Evolutionary conservation across 2,329 filamentous ascomycete genomes (phyloP).

Genomic region (Colletotrichum eleusines): DNA sequence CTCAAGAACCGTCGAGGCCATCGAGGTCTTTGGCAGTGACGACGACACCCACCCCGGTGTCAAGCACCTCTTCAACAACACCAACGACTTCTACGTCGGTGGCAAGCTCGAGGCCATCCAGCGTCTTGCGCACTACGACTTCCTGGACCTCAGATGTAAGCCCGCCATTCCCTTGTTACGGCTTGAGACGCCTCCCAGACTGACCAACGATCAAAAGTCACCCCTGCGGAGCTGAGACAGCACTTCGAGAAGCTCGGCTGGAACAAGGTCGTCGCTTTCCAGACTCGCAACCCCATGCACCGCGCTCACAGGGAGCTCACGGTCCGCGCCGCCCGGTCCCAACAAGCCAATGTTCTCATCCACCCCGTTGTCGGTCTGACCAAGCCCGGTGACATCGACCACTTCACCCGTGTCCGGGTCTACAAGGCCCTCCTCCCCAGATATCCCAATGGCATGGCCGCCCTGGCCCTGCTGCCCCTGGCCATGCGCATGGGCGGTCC

Average conservation of each 20-base stretch:
- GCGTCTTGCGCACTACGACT: conserved; percentile 98
- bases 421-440: conserved; percentile 97
- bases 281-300: conserved; percentile 99
- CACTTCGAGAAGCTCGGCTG: conserved; percentile 99
- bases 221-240: conserved; percentile 90
- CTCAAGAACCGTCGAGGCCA: conserved; percentile 83
- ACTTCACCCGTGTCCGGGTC: conserved; percentile 98
- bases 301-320: conserved; percentile 97
- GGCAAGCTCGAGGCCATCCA: conserved; percentile 97
- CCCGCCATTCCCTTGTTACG: background rate
- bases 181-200: conserved; percentile 3
- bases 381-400: conserved; percentile 99
- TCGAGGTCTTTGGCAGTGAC: conserved; percentile 92
- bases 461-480: conserved; percentile 91
- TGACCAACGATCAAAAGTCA: conserved; percentile 67
- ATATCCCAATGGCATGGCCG: conserved; percentile 99
- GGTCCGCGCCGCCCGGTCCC: conserved; percentile 92
- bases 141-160: conserved; percentile 93
- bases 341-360: conserved; percentile 98
- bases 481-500: conserved; percentile 99
- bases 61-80: conserved; percentile 85
- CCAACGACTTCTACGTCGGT: conserved; percentile 91
- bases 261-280: conserved; percentile 97
- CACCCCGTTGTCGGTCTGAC: conserved; percentile 98
- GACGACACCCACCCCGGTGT: conserved; percentile 93